Evolutionary conservation across 371 early-diverging fungal genomes (phyloP).

Genomic region (Choanephora cucurbitarum): DNA sequence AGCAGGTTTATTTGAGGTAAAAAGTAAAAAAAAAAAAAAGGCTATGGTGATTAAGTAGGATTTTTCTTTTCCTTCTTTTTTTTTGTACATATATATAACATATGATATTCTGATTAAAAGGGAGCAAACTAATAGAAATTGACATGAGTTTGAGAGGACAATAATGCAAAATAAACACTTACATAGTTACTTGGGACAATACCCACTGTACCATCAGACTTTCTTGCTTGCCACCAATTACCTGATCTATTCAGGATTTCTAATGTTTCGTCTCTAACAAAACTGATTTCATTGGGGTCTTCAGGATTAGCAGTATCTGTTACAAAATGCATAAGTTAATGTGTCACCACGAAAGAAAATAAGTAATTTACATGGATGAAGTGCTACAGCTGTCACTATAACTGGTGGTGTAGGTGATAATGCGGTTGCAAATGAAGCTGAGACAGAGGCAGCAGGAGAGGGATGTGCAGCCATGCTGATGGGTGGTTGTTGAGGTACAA

Average conservation of each 20-base stretch:
- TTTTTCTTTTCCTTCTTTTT: no score
- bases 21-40: no score
- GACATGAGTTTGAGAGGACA: no score
- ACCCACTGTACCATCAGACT: constrained; percentile 79
- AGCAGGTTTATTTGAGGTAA: no score
- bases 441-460: constrained; percentile 5
- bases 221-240: constrained; percentile 95
- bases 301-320: constrained; percentile 80
- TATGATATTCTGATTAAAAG: not conserved
- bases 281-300: constrained; percentile 89
- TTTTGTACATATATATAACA: no score
- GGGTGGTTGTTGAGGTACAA: not conserved
- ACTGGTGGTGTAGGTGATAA: constrained; percentile 2
- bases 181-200: constrained; percentile 93
- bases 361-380: constrained; percentile 26
- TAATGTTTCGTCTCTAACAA: constrained; percentile 81
- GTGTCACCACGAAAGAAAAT: not conserved
- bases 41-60: no score
- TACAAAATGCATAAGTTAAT: not conserved
- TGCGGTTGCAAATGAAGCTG: not conserved
- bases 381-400: constrained; percentile 18
- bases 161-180: constrained; percentile 10
- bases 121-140: no score
- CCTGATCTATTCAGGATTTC: constrained; percentile 88
- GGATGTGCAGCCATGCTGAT: not conserved